A percentile compares a stretch with the other conserved stretches of the same genome.
Conservation (phyloP, 1,139 yeast species). For the Schizosaccharomyces versatilis region DNA sequence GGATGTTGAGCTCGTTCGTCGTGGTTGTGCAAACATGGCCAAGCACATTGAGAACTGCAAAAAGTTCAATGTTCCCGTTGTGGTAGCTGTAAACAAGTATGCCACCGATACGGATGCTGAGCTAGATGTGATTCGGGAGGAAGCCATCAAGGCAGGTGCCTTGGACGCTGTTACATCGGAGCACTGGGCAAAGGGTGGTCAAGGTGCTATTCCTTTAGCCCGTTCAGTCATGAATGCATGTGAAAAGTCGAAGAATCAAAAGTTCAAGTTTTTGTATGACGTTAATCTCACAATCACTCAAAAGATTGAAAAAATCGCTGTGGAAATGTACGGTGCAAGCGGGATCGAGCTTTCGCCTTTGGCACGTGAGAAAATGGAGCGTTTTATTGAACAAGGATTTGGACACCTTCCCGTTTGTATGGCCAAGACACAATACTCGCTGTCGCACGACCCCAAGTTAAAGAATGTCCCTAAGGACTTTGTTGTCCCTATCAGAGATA, state of each 20-base stretch:
- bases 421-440: slow-evolving; percentile 92
- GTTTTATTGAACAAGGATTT: slow-evolving; percentile 75
- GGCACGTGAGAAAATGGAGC: slow-evolving; percentile 64
- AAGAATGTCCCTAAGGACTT: slow-evolving; percentile 93
- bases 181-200: slow-evolving; percentile 98
- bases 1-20: slow-evolving; percentile 58
- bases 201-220: slow-evolving; percentile 77
- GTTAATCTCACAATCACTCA: slow-evolving; percentile 52
- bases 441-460: slow-evolving; percentile 79
- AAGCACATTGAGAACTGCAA: slow-evolving; percentile 80
- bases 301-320: slow-evolving; percentile 64
- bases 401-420: slow-evolving; percentile 85
- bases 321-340: slow-evolving; percentile 83
- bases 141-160: slow-evolving; percentile 84
- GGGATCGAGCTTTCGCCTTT: slow-evolving; percentile 69
- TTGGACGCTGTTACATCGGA: slow-evolving; percentile 77
- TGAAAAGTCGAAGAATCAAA: slow-evolving; percentile 28
- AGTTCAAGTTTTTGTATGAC: slow-evolving; percentile 45
- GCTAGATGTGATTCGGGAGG: slow-evolving; percentile 63
- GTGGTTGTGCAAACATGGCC: slow-evolving; percentile 74
- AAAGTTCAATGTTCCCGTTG: slow-evolving; percentile 75
- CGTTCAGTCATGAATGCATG: slow-evolving; percentile 63
- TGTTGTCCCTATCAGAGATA: slow-evolving; percentile 82
- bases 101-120: slow-evolving; percentile 66
- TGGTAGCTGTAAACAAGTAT: slow-evolving; percentile 88